phyloP scores from a whole-genome alignment of 2,329 filamentous ascomycete species.

The Bipolaris oryzae region DNA sequence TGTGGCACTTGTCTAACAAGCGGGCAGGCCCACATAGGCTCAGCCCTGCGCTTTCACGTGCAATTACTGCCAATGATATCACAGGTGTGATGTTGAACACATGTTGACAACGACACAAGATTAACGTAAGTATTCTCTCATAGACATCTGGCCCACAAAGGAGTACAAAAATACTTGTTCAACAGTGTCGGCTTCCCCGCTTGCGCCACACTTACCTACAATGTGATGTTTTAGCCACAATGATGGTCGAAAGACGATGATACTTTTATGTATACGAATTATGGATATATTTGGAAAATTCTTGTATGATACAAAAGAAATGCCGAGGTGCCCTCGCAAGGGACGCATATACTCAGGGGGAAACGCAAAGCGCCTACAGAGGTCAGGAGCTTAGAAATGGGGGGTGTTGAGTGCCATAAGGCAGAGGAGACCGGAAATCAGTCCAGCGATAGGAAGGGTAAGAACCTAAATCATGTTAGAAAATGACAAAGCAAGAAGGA shows the following conservation, averaged over 20 bases:
- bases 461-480: constrained; percentile 48
- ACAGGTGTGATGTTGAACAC: neutral
- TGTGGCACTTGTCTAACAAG: neutral
- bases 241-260: no score
- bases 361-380: neutral
- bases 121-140: neutral
- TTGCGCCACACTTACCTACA: no score
- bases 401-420: constrained; percentile 53
- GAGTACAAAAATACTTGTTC: neutral
- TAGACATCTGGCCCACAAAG: neutral
- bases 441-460: constrained; percentile 51
- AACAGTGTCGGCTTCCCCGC: no score
- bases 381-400: constrained; percentile 30
- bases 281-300: no score
- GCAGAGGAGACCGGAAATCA: constrained; percentile 50
- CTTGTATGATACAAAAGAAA: accelerated
- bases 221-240: no score
- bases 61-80: neutral
- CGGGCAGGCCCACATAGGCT: neutral
- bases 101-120: neutral
- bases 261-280: no score
- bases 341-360: no score
- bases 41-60: no score
- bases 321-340: neutral
- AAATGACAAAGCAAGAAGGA: neutral